A percentile compares a stretch with the other conserved stretches of the same genome.
These are phyloP conservation scores for Pythium brachiatum DNA, from an alignment of 352 stramenopile species.

Conservation along the genomic window DNA sequence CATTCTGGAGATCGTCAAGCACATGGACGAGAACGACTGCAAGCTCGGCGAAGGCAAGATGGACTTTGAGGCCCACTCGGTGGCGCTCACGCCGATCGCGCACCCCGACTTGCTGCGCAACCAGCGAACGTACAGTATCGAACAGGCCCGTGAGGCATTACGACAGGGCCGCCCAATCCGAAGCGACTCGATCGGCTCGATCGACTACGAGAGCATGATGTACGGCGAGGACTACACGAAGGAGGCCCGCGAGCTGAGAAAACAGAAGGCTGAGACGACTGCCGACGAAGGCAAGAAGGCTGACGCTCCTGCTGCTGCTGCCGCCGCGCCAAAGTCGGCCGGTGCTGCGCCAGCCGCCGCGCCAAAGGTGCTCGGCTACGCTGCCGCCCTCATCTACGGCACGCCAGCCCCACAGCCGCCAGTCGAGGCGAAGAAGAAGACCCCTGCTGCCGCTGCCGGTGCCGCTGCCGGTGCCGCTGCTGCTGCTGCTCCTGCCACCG, in stretches of 20 bases:
- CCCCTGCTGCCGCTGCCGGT: slow-evolving; percentile 8
- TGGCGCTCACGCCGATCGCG: slow-evolving; percentile 69
- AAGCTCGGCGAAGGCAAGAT: slow-evolving; percentile 68
- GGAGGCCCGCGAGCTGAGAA: slow-evolving; percentile 70
- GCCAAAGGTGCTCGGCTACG: slow-evolving; percentile 65
- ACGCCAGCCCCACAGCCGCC: slow-evolving; percentile 42
- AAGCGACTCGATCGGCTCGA: slow-evolving; percentile 83
- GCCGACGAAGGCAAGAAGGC: slow-evolving; percentile 8
- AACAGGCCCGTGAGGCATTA: slow-evolving; percentile 88
- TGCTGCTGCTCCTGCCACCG: slow-evolving; percentile 18
- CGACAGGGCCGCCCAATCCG: slow-evolving; percentile 86
- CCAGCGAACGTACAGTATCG: slow-evolving; percentile 92
- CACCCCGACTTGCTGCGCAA: slow-evolving; percentile 88
- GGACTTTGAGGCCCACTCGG: slow-evolving; percentile 78
- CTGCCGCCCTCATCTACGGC: slow-evolving; percentile 75
- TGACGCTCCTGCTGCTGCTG: slow-evolving; percentile 4
- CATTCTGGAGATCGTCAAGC: slow-evolving; percentile 91
- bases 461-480: slow-evolving; percentile 3
- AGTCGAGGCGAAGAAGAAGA: slow-evolving; percentile 58
- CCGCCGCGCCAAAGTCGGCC: slow-evolving; percentile 10
- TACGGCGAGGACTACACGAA: slow-evolving; percentile 90
- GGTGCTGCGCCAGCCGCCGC: slow-evolving; percentile 10
- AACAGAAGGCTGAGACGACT: slow-evolving; percentile 37
- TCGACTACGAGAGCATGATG: slow-evolving; percentile 90
- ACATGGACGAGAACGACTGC: slow-evolving; percentile 88